Conservation (phyloP, 768 basidiomycete genomes). For the Trametes elegans region DNA sequence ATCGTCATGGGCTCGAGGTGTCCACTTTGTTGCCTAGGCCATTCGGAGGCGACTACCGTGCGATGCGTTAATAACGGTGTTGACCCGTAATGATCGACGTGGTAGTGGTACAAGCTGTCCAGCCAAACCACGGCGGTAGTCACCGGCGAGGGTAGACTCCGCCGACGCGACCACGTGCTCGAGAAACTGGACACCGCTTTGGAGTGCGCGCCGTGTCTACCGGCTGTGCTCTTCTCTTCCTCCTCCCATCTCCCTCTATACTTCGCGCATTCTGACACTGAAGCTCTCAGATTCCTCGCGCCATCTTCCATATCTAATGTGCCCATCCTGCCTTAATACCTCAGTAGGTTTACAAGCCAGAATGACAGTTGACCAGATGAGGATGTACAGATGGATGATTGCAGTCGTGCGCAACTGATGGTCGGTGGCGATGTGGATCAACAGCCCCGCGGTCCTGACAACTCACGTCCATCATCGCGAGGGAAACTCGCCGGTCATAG, state of each 20-base stretch:
- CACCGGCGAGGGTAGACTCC: background rate
- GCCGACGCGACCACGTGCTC: slow-evolving; percentile 5
- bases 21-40: background rate
- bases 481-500: slow-evolving; percentile 4
- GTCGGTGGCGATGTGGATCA: slow-evolving; percentile 22
- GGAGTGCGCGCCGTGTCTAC: background rate
- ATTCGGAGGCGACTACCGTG: no score
- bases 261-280: background rate
- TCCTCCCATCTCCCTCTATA: background rate
- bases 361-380: background rate
- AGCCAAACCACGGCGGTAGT: background rate
- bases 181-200: background rate
- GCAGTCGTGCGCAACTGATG: slow-evolving; percentile 10
- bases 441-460: slow-evolving; percentile 1
- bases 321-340: background rate
- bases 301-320: background rate
- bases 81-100: background rate
- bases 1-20: background rate
- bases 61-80: no score
- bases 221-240: slow-evolving; percentile 4
- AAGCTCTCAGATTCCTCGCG: background rate
- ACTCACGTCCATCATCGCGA: slow-evolving; percentile 15
- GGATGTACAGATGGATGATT: slow-evolving; percentile 11
- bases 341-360: background rate
- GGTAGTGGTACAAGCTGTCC: background rate